phyloP scores from a whole-genome alignment of 2,329 filamentous ascomycete species.

The Didymella arachidicola region DNA sequence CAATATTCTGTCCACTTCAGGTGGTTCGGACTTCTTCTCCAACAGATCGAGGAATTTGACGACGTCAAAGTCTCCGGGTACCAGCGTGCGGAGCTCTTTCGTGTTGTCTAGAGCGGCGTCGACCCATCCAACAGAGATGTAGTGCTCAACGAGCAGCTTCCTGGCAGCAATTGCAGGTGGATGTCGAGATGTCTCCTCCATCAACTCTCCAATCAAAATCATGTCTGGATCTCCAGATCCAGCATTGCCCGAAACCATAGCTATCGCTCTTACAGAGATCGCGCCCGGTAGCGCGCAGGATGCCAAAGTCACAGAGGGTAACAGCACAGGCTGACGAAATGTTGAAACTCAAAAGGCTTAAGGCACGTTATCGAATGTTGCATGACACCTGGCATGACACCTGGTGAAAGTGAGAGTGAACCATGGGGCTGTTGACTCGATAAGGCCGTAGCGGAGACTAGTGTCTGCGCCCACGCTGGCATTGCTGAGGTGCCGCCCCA shows the following conservation, averaged over 20 bases:
- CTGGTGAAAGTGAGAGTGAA: neutral
- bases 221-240: constrained; percentile 43
- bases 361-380: neutral
- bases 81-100: constrained; percentile 35
- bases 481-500: neutral
- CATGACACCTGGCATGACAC: no score
- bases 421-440: neutral
- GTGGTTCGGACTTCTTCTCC: constrained; percentile 35
- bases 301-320: neutral
- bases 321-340: neutral
- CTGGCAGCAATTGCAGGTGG: constrained; percentile 40
- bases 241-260: constrained; percentile 16
- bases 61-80: constrained; percentile 39
- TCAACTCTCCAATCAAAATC: constrained; percentile 41
- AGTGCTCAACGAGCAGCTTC: constrained; percentile 46
- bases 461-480: neutral
- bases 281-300: neutral
- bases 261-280: constrained; percentile 5
- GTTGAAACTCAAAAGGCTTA: neutral
- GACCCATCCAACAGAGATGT: constrained; percentile 44
- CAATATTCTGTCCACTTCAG: constrained; percentile 13
- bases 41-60: constrained; percentile 29
- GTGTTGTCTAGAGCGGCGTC: constrained; percentile 44
- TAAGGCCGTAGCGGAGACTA: neutral
- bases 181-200: constrained; percentile 42